Percentiles rank a stretch among this genome's conserved stretches.
Conservation (phyloP, 2,329 filamentous ascomycete species). For the Monosporascus cannonballus region DNA sequence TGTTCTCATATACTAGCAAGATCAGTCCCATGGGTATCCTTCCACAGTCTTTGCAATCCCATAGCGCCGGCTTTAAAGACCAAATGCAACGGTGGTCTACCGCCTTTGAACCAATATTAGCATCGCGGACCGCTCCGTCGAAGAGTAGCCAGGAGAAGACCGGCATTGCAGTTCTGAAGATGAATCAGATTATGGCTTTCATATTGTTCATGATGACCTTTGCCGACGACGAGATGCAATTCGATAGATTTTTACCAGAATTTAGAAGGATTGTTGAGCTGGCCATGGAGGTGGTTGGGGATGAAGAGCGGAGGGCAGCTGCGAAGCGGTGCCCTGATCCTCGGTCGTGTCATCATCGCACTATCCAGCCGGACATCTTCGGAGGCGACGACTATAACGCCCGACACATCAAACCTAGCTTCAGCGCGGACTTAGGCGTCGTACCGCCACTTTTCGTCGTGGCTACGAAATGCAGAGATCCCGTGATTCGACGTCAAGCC, state of each 20-base stretch:
- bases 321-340: conserved; percentile 39
- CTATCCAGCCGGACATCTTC: conserved; percentile 31
- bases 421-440: conserved; percentile 59
- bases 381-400: conserved; percentile 38
- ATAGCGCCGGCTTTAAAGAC: conserved; percentile 40
- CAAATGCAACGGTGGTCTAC: conserved; percentile 49
- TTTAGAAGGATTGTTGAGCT: conserved; percentile 52
- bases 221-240: conserved; percentile 50
- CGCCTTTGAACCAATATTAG: conserved; percentile 51
- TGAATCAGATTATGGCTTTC: conserved; percentile 53
- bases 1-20: conserved; percentile 40
- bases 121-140: conserved; percentile 39
- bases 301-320: conserved; percentile 47
- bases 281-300: conserved; percentile 53
- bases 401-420: conserved; percentile 52
- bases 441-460: conserved; percentile 59
- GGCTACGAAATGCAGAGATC: conserved; percentile 60
- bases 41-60: conserved; percentile 40
- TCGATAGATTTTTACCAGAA: conserved; percentile 46
- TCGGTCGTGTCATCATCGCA: conserved; percentile 36
- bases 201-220: conserved; percentile 57
- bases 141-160: conserved; percentile 51
- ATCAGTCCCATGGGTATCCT: conserved; percentile 48
- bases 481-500: conserved; percentile 49
- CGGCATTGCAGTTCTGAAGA: conserved; percentile 55